phyloP scores from a whole-genome alignment of 2,329 filamentous ascomycete genomes.

The Lojkania enalia region DNA sequence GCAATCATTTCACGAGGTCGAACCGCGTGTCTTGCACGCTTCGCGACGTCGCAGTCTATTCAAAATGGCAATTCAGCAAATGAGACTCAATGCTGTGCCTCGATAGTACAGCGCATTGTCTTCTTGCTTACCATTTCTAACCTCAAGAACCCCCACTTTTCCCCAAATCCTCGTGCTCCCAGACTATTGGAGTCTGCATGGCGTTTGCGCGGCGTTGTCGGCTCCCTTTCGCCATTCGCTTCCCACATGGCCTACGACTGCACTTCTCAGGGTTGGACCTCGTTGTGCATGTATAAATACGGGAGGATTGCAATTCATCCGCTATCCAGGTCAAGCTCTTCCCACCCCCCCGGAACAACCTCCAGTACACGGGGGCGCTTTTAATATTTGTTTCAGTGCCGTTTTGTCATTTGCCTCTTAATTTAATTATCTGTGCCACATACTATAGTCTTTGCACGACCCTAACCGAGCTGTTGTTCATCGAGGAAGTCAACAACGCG shows the following conservation, averaged over 20 bases:
- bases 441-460: slow-evolving; percentile 4
- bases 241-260: slow-evolving; percentile 12
- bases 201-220: slow-evolving; percentile 7
- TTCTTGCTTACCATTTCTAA: slow-evolving; percentile 1
- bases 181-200: slow-evolving; percentile 16
- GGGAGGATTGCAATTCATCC: slow-evolving; percentile 3
- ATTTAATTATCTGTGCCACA: slow-evolving; percentile 9
- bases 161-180: slow-evolving; percentile 11
- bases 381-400: slow-evolving; percentile 10
- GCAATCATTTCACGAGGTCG: slow-evolving; percentile 11
- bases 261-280: not conserved
- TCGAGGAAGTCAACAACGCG: not conserved
- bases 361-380: slow-evolving; percentile 3
- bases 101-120: slow-evolving; percentile 5
- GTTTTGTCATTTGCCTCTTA: slow-evolving; percentile 20
- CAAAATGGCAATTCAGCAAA: not conserved
- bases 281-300: slow-evolving; percentile 8
- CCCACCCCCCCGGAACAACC: not conserved
- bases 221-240: slow-evolving; percentile 8
- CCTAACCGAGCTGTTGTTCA: not conserved
- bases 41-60: not conserved
- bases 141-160: slow-evolving; percentile 4
- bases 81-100: not conserved
- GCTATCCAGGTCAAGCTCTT: slow-evolving; percentile 5
- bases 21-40: not conserved